These are phyloP conservation scores for Spizellomyces sp. DNA, from an alignment of 192 early-diverging fungal species.

Conservation along the genomic window DNA sequence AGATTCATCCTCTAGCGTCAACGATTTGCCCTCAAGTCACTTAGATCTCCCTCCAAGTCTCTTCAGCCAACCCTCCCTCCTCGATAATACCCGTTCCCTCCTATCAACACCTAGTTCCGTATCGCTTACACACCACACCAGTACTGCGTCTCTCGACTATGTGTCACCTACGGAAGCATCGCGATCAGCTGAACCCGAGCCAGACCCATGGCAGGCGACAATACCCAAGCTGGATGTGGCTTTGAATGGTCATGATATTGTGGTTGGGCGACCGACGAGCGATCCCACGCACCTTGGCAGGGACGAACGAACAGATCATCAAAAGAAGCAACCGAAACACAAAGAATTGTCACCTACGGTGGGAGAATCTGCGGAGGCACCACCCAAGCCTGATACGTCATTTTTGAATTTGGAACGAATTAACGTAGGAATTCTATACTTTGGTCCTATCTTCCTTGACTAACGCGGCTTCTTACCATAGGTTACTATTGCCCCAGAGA, in stretches of 20 bases:
- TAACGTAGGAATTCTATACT: constrained; percentile 46
- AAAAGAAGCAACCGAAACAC: background rate
- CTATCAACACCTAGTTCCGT: constrained; percentile 12
- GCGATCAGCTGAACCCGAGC: constrained; percentile 10
- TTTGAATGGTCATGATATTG: background rate
- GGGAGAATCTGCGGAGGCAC: background rate
- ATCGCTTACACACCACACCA: constrained; percentile 10
- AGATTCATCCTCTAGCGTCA: background rate
- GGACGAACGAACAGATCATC: constrained; percentile 1
- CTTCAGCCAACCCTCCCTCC: constrained; percentile 6
- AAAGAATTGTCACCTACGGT: too few relatives aligned
- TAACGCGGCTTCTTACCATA: constrained; percentile 31
- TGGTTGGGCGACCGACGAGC: background rate
- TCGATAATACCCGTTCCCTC: constrained; percentile 21
- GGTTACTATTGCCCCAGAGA: constrained; percentile 58
- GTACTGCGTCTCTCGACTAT: constrained; percentile 21
- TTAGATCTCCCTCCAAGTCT: constrained; percentile 6
- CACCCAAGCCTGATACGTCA: constrained; percentile 36
- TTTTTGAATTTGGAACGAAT: constrained; percentile 60
- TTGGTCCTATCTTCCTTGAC: background rate
- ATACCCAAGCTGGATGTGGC: constrained; percentile 20
- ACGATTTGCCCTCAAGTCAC: constrained; percentile 12
- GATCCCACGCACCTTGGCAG: background rate
- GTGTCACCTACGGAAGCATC: constrained; percentile 19
- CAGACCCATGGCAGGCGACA: constrained; percentile 26